A percentile compares a stretch with the other conserved stretches of the same genome.
These are phyloP conservation scores for Plenodomus tracheiphilus DNA, from an alignment of 2,329 filamentous ascomycete genomes.

Conservation along the genomic window DNA sequence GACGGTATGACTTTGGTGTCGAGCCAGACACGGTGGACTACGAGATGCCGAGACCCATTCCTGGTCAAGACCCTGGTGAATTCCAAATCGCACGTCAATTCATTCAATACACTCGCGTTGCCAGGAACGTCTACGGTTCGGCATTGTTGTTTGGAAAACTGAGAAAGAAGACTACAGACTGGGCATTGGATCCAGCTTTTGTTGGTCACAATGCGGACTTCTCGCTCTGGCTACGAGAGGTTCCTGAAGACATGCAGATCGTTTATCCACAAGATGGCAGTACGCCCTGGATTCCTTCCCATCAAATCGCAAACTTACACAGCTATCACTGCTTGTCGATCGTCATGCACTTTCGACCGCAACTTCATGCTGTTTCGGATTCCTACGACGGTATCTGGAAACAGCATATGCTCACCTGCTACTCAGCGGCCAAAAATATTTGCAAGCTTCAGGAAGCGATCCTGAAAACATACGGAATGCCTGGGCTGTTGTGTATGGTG, in stretches of 20 bases:
- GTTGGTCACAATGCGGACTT: slow-evolving; percentile 78
- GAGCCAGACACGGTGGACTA: slow-evolving; percentile 77
- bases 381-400: slow-evolving; percentile 83
- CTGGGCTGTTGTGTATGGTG: slow-evolving; percentile 87
- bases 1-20: slow-evolving; percentile 77
- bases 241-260: slow-evolving; percentile 78
- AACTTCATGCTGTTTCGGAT: slow-evolving; percentile 74
- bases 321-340: slow-evolving; percentile 84
- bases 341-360: slow-evolving; percentile 85
- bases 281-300: slow-evolving; percentile 80
- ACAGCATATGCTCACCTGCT: slow-evolving; percentile 83
- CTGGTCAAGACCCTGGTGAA: slow-evolving; percentile 74
- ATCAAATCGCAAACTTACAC: slow-evolving; percentile 87
- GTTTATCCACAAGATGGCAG: slow-evolving; percentile 77
- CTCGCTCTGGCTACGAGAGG: slow-evolving; percentile 71
- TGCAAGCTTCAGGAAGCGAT: slow-evolving; percentile 87
- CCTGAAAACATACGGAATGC: slow-evolving; percentile 73
- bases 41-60: slow-evolving; percentile 63
- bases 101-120: slow-evolving; percentile 75
- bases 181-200: slow-evolving; percentile 84
- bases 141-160: slow-evolving; percentile 74
- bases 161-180: slow-evolving; percentile 76
- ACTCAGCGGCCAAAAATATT: slow-evolving; percentile 79
- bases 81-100: slow-evolving; percentile 81
- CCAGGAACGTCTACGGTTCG: slow-evolving; percentile 77